These are phyloP conservation scores for Alternaria novae-zelandiae DNA, from an alignment of 2,329 filamentous ascomycete species.

Conservation along the genomic window DNA sequence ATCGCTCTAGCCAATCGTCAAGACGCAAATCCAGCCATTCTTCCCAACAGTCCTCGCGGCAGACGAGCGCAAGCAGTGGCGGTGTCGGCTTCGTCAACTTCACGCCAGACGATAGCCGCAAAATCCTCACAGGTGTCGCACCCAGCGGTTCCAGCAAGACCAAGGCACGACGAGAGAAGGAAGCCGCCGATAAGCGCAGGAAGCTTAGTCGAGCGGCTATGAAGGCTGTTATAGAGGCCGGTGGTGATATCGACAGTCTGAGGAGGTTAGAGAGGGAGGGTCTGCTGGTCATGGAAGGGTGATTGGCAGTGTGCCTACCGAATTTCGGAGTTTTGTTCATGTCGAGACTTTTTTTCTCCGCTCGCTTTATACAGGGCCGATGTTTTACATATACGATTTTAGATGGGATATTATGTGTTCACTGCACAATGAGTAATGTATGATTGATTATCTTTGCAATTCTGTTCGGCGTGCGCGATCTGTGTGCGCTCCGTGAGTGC, in stretches of 20 bases:
- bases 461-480: neutral
- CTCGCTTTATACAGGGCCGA: neutral
- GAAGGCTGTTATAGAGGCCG: conserved; percentile 72
- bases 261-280: conserved; percentile 52
- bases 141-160: conserved; percentile 92
- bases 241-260: conserved; percentile 64
- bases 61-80: conserved; percentile 49
- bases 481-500: neutral
- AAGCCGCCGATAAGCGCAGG: conserved; percentile 78
- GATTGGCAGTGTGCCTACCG: neutral
- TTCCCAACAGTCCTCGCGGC: conserved; percentile 47
- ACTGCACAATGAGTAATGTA: conserved; percentile 14
- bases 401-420: conserved; percentile 16
- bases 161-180: conserved; percentile 88
- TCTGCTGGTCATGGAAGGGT: conserved; percentile 36
- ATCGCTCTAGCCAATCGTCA: conserved; percentile 12
- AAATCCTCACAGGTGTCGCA: conserved; percentile 87
- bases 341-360: neutral
- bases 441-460: neutral
- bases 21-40: conserved; percentile 30
- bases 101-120: conserved; percentile 77
- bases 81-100: conserved; percentile 83
- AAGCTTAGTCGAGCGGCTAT: conserved; percentile 72
- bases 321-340: neutral
- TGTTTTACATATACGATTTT: conserved; percentile 1